Evolutionary conservation across 176 grass and related monocot genomes (phyloP).

Genomic region (Triticum monococcum): DNA sequence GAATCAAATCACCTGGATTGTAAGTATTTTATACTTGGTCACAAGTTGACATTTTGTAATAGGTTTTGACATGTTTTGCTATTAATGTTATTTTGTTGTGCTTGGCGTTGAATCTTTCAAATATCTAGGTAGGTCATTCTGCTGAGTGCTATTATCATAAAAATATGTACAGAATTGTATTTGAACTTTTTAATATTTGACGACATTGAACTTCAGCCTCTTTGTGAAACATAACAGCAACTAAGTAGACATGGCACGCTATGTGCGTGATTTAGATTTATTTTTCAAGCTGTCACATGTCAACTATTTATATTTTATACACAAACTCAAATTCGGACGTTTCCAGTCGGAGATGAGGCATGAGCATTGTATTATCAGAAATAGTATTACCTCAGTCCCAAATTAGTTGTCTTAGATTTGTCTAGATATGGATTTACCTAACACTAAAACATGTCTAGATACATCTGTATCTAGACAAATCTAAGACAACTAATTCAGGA

Average conservation of each 20-base stretch:
- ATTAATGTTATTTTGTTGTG: slow-evolving; percentile 19
- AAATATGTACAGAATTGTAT: neutral
- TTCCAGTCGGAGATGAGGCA: neutral
- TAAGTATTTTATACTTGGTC: slow-evolving; percentile 47
- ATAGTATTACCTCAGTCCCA: neutral
- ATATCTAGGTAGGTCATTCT: neutral
- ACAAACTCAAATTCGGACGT: neutral
- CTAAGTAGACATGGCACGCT: neutral
- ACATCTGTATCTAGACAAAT: too few species aligned
- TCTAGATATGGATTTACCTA: too few species aligned
- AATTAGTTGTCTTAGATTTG: too few species aligned
- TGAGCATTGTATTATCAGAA: neutral
- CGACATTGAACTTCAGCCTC: neutral
- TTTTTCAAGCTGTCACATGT: neutral
- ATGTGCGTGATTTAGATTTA: neutral
- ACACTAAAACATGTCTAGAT: too few species aligned
- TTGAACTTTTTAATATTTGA: neutral
- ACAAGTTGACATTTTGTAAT: neutral
- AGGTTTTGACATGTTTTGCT: neutral
- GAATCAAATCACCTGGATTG: slow-evolving; percentile 80
- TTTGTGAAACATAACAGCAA: neutral
- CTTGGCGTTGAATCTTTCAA: neutral
- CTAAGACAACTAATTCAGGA: too few species aligned
- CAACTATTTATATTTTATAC: neutral
- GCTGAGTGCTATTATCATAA: neutral